Evolutionary conservation across 2,329 filamentous ascomycete genomes (phyloP), one percentile per base, ranked within the genome.

Genomic region (Exophiala sideris): DNA sequence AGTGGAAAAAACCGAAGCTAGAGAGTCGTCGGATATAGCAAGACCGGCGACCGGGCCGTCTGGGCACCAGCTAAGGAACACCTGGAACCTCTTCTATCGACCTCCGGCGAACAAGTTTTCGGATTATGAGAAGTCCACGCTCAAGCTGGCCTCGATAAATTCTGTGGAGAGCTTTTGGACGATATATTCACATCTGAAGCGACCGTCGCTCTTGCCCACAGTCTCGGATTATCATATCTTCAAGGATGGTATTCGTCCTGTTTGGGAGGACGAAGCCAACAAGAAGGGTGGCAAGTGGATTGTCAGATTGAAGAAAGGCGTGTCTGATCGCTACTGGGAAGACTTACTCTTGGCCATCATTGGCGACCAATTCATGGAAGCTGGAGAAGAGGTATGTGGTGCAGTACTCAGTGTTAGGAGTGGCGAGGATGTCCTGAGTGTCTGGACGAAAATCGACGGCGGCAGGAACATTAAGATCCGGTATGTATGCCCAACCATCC

Each of bases 161-260:
- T 90, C 89, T 5, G 90, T 83, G 46, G 91, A 97, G 73, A 88
- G 94, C 56, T 97, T 99, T 70, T 96, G 91, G 84, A 80, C 83
- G 45, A 85, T 96, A 35, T 97, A 96, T 69, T 79, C 82, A 50
- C 91, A 97, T 71, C 80, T 99, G 45, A 95, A 95, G 75, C 84
- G 88, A 24, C 94, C 95, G 2, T 97, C 91, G 34, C 77, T 81
- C 33, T 79, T 99, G 54, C 92, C 92, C 5, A 86, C 92, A 3
- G 92, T 97, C 29, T 96, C 91, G 20, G 94, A 99, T 73, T 99
- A 96, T 69, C 94, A 99, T 70, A 86, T 99, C 56, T 99, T 99
- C 79, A 95, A 94, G 49, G 91, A 94, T 68, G 92, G 91, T 50
- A 91, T 99, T 58, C 85, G 94, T 57, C 94, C 94, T 18, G 94